A percentile compares a stretch with the other conserved stretches of the same genome.
Evolutionary conservation across 768 basidiomycete genomes (phyloP).

Genomic region (Pisolithus tinctorius): DNA sequence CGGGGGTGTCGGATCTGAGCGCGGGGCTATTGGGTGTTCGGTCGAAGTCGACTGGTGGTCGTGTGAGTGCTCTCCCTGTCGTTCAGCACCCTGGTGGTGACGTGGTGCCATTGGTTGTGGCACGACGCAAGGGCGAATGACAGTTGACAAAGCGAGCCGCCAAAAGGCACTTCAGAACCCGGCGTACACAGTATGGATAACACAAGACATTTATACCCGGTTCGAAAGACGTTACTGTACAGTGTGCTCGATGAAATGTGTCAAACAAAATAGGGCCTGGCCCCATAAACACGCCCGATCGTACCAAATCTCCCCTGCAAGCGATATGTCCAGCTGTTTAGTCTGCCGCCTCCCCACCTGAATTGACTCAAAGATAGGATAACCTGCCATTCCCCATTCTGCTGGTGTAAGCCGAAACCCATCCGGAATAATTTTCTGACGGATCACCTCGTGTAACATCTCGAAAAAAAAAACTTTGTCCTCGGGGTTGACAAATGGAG

Average conservation of each 20-base stretch:
- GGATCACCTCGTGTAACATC: background rate
- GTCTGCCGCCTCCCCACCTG: background rate
- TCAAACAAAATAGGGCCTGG: conserved; percentile 3
- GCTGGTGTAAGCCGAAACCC: conserved; percentile 8
- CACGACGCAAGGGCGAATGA: too few species aligned
- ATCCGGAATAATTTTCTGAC: background rate
- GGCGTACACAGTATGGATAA: too few species aligned
- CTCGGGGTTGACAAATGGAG: conserved; percentile 7
- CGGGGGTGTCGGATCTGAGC: too few species aligned
- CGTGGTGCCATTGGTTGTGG: too few species aligned
- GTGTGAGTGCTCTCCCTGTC: too few species aligned
- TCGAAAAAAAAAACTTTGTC: background rate
- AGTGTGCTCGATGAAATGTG: background rate
- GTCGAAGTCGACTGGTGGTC: too few species aligned
- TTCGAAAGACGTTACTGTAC: background rate
- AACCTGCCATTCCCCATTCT: conserved; percentile 13
- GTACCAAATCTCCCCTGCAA: conserved; percentile 8
- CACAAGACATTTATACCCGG: too few species aligned
- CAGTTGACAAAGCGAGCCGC: too few species aligned
- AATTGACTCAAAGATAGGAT: conserved; percentile 10
- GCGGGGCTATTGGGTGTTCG: too few species aligned
- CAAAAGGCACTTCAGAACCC: too few species aligned
- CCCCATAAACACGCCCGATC: conserved; percentile 8
- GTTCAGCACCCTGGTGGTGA: too few species aligned
- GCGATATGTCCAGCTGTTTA: conserved; percentile 3